Evolutionary conservation across 331 rosid species (phyloP).

Genomic region (Acacia concinna): DNA sequence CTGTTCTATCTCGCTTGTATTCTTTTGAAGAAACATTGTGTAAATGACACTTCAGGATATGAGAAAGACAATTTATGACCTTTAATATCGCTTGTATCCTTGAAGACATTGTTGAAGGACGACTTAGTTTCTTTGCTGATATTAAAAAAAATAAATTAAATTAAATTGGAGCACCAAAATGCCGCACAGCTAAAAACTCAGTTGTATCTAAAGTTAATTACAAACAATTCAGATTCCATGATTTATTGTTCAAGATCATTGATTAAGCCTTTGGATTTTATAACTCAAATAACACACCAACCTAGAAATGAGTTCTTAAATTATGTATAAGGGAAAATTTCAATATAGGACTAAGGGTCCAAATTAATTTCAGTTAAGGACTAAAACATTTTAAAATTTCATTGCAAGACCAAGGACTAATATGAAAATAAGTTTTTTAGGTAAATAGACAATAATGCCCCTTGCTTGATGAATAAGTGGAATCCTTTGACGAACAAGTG

Average conservation of each 20-base stretch:
- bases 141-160: too few relatives aligned
- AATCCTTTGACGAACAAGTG: too few relatives aligned
- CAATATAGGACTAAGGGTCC: too few relatives aligned
- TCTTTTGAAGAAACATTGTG: neutral
- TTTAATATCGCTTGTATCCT: too few relatives aligned
- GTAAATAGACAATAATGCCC: too few relatives aligned
- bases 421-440: too few relatives aligned
- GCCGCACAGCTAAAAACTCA: neutral
- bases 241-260: neutral
- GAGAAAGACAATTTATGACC: neutral
- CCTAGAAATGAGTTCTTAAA: neutral
- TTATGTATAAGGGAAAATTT: too few relatives aligned
- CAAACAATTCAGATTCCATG: neutral
- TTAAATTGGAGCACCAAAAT: neutral
- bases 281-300: neutral
- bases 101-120: neutral
- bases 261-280: neutral
- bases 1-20: too few relatives aligned
- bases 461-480: too few relatives aligned
- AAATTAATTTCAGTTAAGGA: too few relatives aligned
- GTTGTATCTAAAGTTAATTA: neutral
- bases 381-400: too few relatives aligned
- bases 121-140: neutral
- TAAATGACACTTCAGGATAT: neutral
- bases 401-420: too few relatives aligned